Base-by-base conservation (phyloP, 2,329 filamentous ascomycete species). In the Paracamarosporium sp. region DNA sequence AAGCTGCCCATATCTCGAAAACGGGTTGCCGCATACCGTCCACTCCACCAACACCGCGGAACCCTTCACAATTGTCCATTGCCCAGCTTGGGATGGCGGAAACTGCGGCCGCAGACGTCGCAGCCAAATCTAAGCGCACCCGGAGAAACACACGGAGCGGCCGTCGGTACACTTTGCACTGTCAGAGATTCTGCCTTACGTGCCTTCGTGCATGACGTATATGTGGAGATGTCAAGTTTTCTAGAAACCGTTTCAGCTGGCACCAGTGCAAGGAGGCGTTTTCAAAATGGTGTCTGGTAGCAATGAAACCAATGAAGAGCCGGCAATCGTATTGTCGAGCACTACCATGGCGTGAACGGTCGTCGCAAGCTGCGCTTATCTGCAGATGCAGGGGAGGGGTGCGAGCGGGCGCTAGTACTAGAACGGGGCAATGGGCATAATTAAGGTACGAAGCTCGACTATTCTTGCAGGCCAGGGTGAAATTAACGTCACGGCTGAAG, bases 341-440 rank as follows among this genome's bases (percentile, higher is more conserved):
- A 38, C 44, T 36, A 36, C 36, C 45, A 45, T 46, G 52, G 55
- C 27, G 24, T 41, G 41, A 46, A 60, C 50, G 33, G 43, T 36
- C 31, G 33, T 44, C 17, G 36, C 4, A 28, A 47, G 52, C 51
- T 58, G 56, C 53, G 62, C 62, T 64, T 60, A 66, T 59, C 36
- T 59, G 53, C 61, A 61, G 35, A 43, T 36, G 47, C 56, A 61
- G 41, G 57, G 57, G 38, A 61, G 41, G 57, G 57, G 38, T 58
- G 24, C 40, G 36, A 48, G 43, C 57, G 41, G 46, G 47, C 57
- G 51, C 62, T 67, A 65, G 45, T 25, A 46, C 58, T 55, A 40
- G 52, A 65, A 48, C 15, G 52, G 56, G 64, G 50, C 54, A 62
- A 64, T 65, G 64, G 51, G 53, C 52, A 41, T 27, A 43, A 27